Base-by-base conservation (phyloP, 495 filamentous ascomycete species). In the Margaritispora aquatica region DNA sequence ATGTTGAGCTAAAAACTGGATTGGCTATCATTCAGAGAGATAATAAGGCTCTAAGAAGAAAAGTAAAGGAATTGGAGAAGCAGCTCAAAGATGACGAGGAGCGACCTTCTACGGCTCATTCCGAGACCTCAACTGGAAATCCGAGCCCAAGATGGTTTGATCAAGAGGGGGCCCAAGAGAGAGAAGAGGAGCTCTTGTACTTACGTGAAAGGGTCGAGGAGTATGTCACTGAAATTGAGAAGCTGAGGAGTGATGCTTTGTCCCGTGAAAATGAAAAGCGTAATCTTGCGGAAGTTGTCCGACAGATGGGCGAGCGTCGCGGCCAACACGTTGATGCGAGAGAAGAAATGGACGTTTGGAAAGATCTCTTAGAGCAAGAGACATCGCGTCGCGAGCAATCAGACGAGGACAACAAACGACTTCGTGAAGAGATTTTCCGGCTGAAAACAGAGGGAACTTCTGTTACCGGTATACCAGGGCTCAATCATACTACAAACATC, bases 301-400 rank as follows among this genome's bases (percentile, higher is more conserved):
- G 85, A 56, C 80, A 80, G 0, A 79, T 93, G 63, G 84, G 86
- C 44, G 85, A 90, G 29, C 79, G 78, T 27, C 78, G 80, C 10
- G 85, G 83, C 23, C 85, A 85, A 29, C 84, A 84, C 68, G 72
- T 88, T 2, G 88, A 88, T 3, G 81, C 88, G 27, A 84, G 91
- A 66, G 94, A 97, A 70, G 90, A 96, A 63, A 83, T 92, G 58
- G 88, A 92, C 51, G 92, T 96, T 73, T 95, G 88, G 86, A 94
- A 93, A 68, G 93, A 98, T 67, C 84, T 97, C 64, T 80, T 96
- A n/a, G 90, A 97, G 64, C 88, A 92, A 48, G 94, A 97, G 70
- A 93, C 89, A 5, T 84, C 89, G 1, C 83, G 92, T 54, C 83
- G 94, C 38, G 94, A 97, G 71, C 90, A 96, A 70, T 82, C 88